A percentile compares a stretch with the other conserved stretches of the same genome.
phyloP scores from a whole-genome alignment of 2,329 filamentous ascomycete species.

The Sporothrix protearum region DNA sequence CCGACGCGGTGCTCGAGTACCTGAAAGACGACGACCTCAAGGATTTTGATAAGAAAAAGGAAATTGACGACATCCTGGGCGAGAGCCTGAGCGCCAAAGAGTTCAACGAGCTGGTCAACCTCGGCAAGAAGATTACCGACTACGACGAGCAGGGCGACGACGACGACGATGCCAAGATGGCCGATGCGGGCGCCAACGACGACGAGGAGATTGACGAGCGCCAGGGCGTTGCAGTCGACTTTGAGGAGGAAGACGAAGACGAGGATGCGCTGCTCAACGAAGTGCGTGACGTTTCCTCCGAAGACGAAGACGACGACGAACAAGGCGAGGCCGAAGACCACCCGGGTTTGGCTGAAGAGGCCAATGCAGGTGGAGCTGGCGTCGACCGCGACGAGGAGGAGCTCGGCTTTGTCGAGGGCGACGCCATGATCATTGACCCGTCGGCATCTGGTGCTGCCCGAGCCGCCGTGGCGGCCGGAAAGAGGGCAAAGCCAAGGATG shows the following conservation, averaged over 20 bases:
- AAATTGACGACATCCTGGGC: constrained; percentile 91
- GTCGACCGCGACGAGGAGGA: constrained; percentile 49
- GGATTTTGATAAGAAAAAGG: constrained; percentile 97
- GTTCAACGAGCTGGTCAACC: constrained; percentile 93
- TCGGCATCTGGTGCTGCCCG: constrained; percentile 49
- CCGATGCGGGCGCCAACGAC: constrained; percentile 54
- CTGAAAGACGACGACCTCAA: constrained; percentile 95
- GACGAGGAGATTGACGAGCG: constrained; percentile 83
- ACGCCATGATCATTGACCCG: constrained; percentile 76
- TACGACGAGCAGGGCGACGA: constrained; percentile 96
- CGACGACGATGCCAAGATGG: constrained; percentile 82
- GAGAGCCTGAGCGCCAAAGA: constrained; percentile 76
- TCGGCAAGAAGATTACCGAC: constrained; percentile 98
- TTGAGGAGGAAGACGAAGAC: constrained; percentile 86
- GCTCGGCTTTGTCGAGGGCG: constrained; percentile 54
- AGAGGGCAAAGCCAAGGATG: constrained; percentile 49
- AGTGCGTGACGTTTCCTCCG: constrained; percentile 81
- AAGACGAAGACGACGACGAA: constrained; percentile 74
- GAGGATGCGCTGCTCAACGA: constrained; percentile 76
- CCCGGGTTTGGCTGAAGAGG: constrained; percentile 51
- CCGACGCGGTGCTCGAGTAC: constrained; percentile 84
- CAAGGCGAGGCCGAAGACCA: constrained; percentile 56
- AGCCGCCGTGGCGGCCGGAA: constrained; percentile 49
- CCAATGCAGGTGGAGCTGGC: constrained; percentile 49
- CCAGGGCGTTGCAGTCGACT: constrained; percentile 95